Conservation (phyloP, 2,329 filamentous ascomycete genomes). For the Xylaria sp. region DNA sequence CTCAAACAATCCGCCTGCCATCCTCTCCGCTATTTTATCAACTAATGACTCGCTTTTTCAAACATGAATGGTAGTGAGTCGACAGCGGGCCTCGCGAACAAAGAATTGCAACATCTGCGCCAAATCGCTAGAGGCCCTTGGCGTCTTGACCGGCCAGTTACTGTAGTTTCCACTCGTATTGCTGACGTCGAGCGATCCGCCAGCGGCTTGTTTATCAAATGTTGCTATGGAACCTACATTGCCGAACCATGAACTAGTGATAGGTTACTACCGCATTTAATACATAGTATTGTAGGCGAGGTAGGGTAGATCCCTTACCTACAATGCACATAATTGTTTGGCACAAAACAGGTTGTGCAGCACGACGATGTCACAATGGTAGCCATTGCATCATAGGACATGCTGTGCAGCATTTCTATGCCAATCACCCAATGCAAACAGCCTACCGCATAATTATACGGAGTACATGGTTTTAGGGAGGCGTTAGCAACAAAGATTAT, state of each 20-base stretch:
- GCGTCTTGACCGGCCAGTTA: background rate
- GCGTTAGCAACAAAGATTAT: background rate
- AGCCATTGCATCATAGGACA: conserved; percentile 32
- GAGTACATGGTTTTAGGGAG: background rate
- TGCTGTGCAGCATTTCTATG: background rate
- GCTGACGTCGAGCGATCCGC: conserved; percentile 21
- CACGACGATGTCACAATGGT: conserved; percentile 28
- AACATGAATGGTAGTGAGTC: background rate
- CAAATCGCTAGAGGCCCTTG: conserved; percentile 15
- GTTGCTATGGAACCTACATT: conserved; percentile 2
- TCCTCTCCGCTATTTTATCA: background rate
- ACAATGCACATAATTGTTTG: background rate
- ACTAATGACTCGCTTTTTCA: conserved; percentile 7
- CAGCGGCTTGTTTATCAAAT: conserved; percentile 12
- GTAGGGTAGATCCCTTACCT: conserved; percentile 12
- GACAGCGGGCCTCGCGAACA: background rate
- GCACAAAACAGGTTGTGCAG: conserved; percentile 28
- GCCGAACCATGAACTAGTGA: conserved; percentile 20
- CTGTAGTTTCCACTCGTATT: conserved; percentile 20
- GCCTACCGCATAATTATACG: background rate
- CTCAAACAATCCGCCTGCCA: background rate
- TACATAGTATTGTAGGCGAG: background rate
- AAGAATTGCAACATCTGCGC: background rate
- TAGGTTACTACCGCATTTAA: background rate
- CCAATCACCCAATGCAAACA: conserved; percentile 7